Base-by-base conservation (phyloP, 148 eudicot species). In the Camellia lanceoleosa region DNA sequence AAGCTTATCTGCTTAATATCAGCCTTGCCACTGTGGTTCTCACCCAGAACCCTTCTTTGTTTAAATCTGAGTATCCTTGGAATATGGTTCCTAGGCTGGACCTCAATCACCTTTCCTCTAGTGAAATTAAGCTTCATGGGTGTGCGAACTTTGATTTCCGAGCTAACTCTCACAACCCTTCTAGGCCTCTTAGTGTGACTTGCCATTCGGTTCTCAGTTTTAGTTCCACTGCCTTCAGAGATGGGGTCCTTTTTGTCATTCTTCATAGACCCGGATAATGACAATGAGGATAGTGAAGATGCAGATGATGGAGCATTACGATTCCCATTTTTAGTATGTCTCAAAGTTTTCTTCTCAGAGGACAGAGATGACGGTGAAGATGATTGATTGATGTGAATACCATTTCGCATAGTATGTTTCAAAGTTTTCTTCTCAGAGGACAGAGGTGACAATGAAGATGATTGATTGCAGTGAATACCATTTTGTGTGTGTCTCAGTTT, bases 51-150 rank as follows among this genome's bases (percentile, higher is more conserved):
- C 65, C 65, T 83, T 46, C 82, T 81, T 63, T 82, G 83, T 84
- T 81, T 88, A 61, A 88, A 91, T 13, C 75, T 82, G 46, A 91
- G 89, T 77, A 58, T 84, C 72, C 76, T 84, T 44, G 91, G 90
- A 79, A 85, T 80, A 68, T 59, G 78, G 73, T 70, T 83, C 51
- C 84, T 85, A 65, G 63, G 68, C 23, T 86, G 88, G 79, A 85
- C 84, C 79, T 87, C 84, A 70, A 91, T 78, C 65, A 84, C 87
- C 49, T 82, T 88, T 64, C 92, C 90, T 81, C 87, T 82, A 80
- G 76, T 85, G 81, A 91, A 91, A 49, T 86, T 83, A 47, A 89
- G 83, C 81, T 86, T 89, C 80, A 84, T 82, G 14, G 88, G 76
- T 30, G 88, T 74, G 54, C 63, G n/a, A 44, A 84, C 88, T 82